These are phyloP conservation scores for Schizonepeta tenuifolia DNA, from an alignment of 257 asterid genomes.

Conservation along the genomic window DNA sequence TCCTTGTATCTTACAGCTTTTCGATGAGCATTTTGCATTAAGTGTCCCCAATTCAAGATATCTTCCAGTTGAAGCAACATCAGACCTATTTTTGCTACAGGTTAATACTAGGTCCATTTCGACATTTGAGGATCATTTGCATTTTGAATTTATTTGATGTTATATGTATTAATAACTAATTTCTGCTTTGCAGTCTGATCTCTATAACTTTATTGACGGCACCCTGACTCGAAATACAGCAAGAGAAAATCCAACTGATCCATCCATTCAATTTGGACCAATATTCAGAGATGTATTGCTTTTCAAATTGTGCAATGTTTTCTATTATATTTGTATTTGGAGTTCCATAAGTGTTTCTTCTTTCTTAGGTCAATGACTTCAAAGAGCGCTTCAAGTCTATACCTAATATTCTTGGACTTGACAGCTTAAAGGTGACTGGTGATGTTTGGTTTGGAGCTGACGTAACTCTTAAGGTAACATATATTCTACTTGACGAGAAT, in stretches of 20 bases:
- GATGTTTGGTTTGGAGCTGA: constrained; percentile 88
- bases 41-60: constrained; percentile 74
- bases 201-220: constrained; percentile 70
- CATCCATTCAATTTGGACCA: constrained; percentile 75
- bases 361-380: constrained; percentile 66
- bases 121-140: neutral
- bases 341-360: constrained; percentile 19
- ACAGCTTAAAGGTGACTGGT: constrained; percentile 80
- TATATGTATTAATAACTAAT: constrained; percentile 15
- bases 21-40: constrained; percentile 59
- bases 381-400: constrained; percentile 72
- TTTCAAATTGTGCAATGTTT: constrained; percentile 21
- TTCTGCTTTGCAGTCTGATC: constrained; percentile 66
- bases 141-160: neutral
- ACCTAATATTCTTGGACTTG: constrained; percentile 81
- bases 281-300: constrained; percentile 64
- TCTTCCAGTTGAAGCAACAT: constrained; percentile 74
- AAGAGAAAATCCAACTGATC: constrained; percentile 70
- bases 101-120: constrained; percentile 37
- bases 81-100: constrained; percentile 84
- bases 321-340: constrained; percentile 20
- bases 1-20: constrained; percentile 53
- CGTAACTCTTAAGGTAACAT: constrained; percentile 73
- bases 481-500: constrained; percentile 20
- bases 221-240: constrained; percentile 59